A percentile compares a stretch with the other conserved stretches of the same genome.
These are phyloP conservation scores for Yamadazyma laniorum DNA, from an alignment of 805 yeast genomes.

Conservation along the genomic window DNA sequence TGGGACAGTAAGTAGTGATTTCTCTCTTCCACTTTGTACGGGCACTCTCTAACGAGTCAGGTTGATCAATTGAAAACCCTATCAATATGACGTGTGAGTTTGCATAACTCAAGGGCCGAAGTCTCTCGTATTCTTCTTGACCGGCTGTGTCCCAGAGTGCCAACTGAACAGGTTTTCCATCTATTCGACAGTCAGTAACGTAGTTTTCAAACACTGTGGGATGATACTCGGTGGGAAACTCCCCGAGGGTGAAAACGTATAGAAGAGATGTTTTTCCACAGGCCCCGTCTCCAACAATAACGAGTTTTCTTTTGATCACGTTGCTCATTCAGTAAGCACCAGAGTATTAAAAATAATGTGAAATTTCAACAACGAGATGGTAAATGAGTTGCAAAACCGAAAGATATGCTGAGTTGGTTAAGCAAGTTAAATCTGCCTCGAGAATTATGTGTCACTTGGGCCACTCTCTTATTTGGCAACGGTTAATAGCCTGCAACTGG, in stretches of 20 bases:
- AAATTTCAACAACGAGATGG: too few species aligned
- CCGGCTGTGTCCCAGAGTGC: constrained; percentile 98
- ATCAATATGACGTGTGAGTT: constrained; percentile 83
- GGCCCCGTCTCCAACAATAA: constrained; percentile 93
- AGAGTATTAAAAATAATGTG: too few species aligned
- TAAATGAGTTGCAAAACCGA: too few species aligned
- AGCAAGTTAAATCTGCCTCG: too few species aligned
- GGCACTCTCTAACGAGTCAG: constrained; percentile 83
- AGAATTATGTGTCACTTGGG: too few species aligned
- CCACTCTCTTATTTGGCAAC: too few species aligned
- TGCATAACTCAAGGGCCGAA: constrained; percentile 84
- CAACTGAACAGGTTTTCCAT: constrained; percentile 84
- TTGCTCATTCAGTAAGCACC: too few species aligned
- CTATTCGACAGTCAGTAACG: constrained; percentile 91
- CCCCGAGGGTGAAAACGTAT: constrained; percentile 90
- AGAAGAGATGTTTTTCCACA: constrained; percentile 89
- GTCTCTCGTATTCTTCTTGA: constrained; percentile 89
- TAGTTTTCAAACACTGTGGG: constrained; percentile 95
- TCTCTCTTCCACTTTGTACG: constrained; percentile 85
- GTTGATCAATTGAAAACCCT: constrained; percentile 82
- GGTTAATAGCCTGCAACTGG: too few species aligned
- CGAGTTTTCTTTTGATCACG: constrained; percentile 57
- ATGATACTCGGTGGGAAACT: constrained; percentile 87
- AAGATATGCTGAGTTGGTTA: too few species aligned
- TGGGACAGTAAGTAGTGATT: constrained; percentile 76